phyloP scores from a whole-genome alignment of 75 land plant genomes.

The Pinus albicaulis region DNA sequence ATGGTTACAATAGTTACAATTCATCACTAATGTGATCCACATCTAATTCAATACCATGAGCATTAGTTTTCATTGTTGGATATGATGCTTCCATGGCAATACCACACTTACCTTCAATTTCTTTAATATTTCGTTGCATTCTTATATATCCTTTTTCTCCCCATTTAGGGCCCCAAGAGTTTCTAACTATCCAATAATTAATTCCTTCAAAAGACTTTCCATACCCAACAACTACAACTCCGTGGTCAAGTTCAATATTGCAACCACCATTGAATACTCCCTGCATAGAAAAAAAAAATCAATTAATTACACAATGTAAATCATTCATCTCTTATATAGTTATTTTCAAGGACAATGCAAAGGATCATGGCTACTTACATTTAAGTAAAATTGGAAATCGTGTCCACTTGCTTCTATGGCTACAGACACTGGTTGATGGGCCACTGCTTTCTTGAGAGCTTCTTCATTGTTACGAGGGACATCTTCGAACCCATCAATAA shows the following conservation, averaged over 20 bases:
- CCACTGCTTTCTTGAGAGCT: slow-evolving; percentile 37
- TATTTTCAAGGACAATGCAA: no score
- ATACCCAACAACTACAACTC: slow-evolving; percentile 79
- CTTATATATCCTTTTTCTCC: slow-evolving; percentile 89
- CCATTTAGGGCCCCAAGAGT: slow-evolving; percentile 89
- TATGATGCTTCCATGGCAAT: slow-evolving; percentile 79
- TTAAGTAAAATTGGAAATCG: slow-evolving; percentile 28
- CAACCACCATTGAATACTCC: slow-evolving; percentile 76
- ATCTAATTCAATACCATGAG: no score
- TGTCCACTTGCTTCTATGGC: slow-evolving; percentile 37
- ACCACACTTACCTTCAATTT: slow-evolving; percentile 57
- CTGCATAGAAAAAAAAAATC: slow-evolving; percentile 12
- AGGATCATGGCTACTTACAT: background rate
- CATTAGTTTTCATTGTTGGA: slow-evolving; percentile 37
- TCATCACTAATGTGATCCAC: no score
- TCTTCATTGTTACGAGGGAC: slow-evolving; percentile 26
- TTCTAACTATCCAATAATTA: slow-evolving; percentile 87
- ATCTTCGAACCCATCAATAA: slow-evolving; percentile 38
- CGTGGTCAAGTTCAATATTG: slow-evolving; percentile 75
- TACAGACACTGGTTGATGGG: slow-evolving; percentile 33
- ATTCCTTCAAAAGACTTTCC: slow-evolving; percentile 30
- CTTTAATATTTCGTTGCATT: slow-evolving; percentile 41
- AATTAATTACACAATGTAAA: no score
- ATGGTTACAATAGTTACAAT: no score
- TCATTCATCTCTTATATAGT: no score